Evolutionary conservation across 1,139 yeast genomes (phyloP), one percentile per base, ranked within the genome.

Genomic region (Petasospora fabianii): DNA sequence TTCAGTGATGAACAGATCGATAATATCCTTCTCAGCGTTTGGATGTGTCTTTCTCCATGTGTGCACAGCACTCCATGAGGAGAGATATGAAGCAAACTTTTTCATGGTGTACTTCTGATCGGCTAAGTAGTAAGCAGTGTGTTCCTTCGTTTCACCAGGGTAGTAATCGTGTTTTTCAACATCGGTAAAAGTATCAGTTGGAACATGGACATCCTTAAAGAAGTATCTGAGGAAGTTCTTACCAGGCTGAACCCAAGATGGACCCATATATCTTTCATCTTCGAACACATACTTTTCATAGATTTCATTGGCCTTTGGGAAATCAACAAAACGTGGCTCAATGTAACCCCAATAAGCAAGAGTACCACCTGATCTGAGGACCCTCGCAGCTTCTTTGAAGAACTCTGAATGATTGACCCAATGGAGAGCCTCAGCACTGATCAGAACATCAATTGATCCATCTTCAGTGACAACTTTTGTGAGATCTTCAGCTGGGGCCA

Each of bases 301-400:
- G 13, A 66, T 51, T 13, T 53, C 59, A 44, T 70, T 69, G 8
- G 69, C 63, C 26, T 56, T 58, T 5, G 64, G 64, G 35, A 49
- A 58, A 26, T 64, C 71, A 40, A 74, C 66, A 26, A 73, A 62
- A 39, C 65, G 66, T 0, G 87, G 86, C 53, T 85, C 92, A 30
- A 75, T 75, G 55, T 86, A 86, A n/a, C 84, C 84, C 85, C 92
- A 85, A 50, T 74, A 75, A 0, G 87, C 84, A 36, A 86, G 60
- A 1, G 85, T 78, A 2, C 90, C 95, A 17, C 69, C 69, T 0
- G 72, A 66, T 45, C 70, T 73, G 44, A 86, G 64, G 10, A 78
- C 62, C 11, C 75, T 59, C 24, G 64, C 59, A 26, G 74, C 69
- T 41, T 75, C 77, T 9, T 57, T 50, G 54, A 79, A 75, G 60